phyloP scores from a whole-genome alignment of 306 rosid genomes.

The Cyclanthera cordifolia region DNA sequence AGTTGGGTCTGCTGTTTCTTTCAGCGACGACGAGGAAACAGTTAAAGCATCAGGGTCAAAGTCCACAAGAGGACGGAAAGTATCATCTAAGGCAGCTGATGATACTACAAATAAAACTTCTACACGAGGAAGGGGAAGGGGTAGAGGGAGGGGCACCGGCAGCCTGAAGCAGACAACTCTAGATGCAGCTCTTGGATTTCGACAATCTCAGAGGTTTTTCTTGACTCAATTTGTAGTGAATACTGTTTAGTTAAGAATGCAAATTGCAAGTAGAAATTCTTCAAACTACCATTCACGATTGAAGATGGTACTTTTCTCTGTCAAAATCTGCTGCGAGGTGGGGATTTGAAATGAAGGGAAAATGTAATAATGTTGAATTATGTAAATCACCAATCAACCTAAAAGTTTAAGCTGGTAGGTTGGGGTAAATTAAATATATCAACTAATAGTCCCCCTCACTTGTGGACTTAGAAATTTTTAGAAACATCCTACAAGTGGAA shows the following conservation, averaged over 20 bases:
- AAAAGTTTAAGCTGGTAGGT: too few relatives aligned
- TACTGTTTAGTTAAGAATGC: slow-evolving; percentile 6
- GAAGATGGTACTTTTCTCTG: background rate
- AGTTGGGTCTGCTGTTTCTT: slow-evolving; percentile 54
- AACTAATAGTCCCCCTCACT: too few relatives aligned
- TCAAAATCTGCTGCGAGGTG: background rate
- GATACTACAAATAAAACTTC: slow-evolving; percentile 32
- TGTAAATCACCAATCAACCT: too few relatives aligned
- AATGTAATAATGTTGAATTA: background rate
- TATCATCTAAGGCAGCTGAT: slow-evolving; percentile 34
- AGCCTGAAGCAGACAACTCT: slow-evolving; percentile 82
- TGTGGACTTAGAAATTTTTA: too few relatives aligned
- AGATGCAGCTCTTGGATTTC: slow-evolving; percentile 72
- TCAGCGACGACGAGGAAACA: slow-evolving; percentile 82
- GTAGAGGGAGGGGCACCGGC: slow-evolving; percentile 58
- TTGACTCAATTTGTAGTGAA: slow-evolving; percentile 8
- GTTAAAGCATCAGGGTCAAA: slow-evolving; percentile 38
- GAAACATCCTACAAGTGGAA: too few relatives aligned
- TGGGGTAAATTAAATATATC: too few relatives aligned
- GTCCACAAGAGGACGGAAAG: slow-evolving; percentile 67
- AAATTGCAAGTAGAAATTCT: background rate
- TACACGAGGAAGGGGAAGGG: slow-evolving; percentile 70
- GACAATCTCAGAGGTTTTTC: slow-evolving; percentile 58
- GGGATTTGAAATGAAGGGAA: background rate
- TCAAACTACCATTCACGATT: background rate